A percentile compares a stretch with the other conserved stretches of the same genome.
These are phyloP conservation scores for Metarhizium sp. DNA, from an alignment of 2,329 filamentous ascomycete genomes.

Conservation along the genomic window DNA sequence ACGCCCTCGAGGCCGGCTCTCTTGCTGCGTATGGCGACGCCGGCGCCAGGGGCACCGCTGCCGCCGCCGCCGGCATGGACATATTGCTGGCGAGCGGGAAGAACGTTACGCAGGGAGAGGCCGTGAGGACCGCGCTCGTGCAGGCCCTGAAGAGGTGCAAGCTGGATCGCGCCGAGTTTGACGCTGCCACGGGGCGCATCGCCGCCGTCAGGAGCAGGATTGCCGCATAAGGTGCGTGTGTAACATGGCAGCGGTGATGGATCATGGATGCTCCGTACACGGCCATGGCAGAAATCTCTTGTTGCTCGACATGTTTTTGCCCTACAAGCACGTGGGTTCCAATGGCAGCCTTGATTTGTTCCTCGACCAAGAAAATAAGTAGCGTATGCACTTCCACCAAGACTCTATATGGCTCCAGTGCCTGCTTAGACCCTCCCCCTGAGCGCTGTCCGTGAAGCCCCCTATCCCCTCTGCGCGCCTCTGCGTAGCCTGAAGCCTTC, in stretches of 20 bases:
- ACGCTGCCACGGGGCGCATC: constrained; percentile 11
- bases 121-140: constrained; percentile 8
- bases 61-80: constrained; percentile 11
- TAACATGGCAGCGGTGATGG: no score
- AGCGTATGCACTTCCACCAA: no score
- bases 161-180: constrained; percentile 8
- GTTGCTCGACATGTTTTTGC: no score
- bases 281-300: no score
- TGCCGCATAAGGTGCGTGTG: neutral
- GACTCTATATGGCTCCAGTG: no score
- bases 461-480: neutral
- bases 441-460: no score
- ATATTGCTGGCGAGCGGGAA: constrained; percentile 10
- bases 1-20: constrained; percentile 12
- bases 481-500: constrained; percentile 12
- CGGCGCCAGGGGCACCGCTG: constrained; percentile 5
- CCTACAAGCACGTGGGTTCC: no score
- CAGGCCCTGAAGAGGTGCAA: constrained; percentile 4
- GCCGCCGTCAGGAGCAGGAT: constrained; percentile 7
- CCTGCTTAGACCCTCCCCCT: no score
- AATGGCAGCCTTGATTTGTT: no score
- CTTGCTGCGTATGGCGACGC: constrained; percentile 5
- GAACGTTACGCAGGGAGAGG: constrained; percentile 10
- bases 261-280: no score
- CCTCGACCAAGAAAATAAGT: no score